Conservation (phyloP, 2,329 filamentous ascomycete species). For the Cladosporium sp. region DNA sequence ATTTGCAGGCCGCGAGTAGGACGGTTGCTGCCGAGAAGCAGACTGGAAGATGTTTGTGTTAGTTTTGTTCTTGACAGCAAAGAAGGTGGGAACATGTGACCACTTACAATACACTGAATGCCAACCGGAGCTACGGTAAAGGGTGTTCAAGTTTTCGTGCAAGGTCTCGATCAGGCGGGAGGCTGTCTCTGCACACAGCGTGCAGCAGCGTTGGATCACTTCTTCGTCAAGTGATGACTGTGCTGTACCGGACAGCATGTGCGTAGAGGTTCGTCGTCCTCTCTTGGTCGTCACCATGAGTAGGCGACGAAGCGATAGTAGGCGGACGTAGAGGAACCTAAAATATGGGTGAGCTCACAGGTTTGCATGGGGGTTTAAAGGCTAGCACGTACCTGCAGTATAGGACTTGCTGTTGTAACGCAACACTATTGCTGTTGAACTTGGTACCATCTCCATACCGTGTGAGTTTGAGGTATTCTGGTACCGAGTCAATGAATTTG, state of each 20-base stretch:
- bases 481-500: constrained; percentile 18
- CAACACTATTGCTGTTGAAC: constrained; percentile 4
- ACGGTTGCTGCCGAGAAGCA: constrained; percentile 24
- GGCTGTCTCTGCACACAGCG: constrained; percentile 29
- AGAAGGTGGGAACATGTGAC: neutral
- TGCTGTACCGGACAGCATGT: constrained; percentile 4
- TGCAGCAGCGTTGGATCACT: constrained; percentile 27
- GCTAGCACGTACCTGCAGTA: constrained; percentile 1
- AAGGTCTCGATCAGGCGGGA: constrained; percentile 33
- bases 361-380: constrained; percentile 26
- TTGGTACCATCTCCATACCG: constrained; percentile 1
- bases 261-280: constrained; percentile 24
- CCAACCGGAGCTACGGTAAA: constrained; percentile 24
- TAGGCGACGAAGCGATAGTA: constrained; percentile 21
- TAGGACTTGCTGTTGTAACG: constrained; percentile 4
- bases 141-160: constrained; percentile 31
- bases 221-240: constrained; percentile 34
- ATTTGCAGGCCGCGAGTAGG: constrained; percentile 22
- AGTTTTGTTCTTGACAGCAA: neutral
- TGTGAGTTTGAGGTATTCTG: neutral
- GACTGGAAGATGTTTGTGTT: constrained; percentile 1
- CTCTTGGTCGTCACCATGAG: constrained; percentile 33
- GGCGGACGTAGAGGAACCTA: constrained; percentile 22
- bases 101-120: constrained; percentile 22
- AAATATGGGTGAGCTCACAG: neutral